Evolutionary conservation across 2,329 filamentous ascomycete genomes (phyloP).

Genomic region (Xylaria sp.): DNA sequence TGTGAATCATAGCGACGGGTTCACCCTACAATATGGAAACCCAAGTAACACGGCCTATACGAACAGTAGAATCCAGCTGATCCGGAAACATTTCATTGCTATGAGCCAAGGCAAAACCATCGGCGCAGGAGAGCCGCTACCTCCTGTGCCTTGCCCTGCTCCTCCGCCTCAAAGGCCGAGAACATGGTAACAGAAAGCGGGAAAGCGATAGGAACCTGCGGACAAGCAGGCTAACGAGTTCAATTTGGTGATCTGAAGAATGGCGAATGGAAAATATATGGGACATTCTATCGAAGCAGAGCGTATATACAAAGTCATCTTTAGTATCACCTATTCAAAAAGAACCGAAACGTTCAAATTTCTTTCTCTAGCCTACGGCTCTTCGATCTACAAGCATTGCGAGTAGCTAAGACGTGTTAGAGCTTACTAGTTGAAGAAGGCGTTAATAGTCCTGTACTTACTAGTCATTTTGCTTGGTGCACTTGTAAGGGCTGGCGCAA

Average conservation of each 20-base stretch:
- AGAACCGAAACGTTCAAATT: background rate
- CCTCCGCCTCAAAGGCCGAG: slow-evolving; percentile 23
- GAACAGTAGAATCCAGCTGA: slow-evolving; percentile 54
- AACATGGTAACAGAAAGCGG: background rate
- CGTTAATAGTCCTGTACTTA: slow-evolving; percentile 11
- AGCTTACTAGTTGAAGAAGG: background rate
- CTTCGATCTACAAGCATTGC: slow-evolving; percentile 24
- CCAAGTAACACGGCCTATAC: slow-evolving; percentile 53
- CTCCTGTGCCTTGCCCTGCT: slow-evolving; percentile 54
- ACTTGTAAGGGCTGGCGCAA: slow-evolving; percentile 28
- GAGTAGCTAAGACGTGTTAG: slow-evolving; percentile 25
- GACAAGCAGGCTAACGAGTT: background rate
- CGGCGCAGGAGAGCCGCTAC: slow-evolving; percentile 49
- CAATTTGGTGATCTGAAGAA: background rate
- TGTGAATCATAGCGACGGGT: slow-evolving; percentile 58
- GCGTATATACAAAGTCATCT: slow-evolving; percentile 25
- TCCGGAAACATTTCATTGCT: slow-evolving; percentile 56
- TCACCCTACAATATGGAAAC: slow-evolving; percentile 58
- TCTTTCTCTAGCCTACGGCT: background rate
- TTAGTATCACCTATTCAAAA: background rate
- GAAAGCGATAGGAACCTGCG: background rate
- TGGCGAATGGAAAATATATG: background rate
- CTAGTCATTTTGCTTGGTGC: slow-evolving; percentile 32
- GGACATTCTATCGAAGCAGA: slow-evolving; percentile 10
- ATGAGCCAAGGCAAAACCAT: slow-evolving; percentile 53